Conservation (phyloP, 2,329 filamentous ascomycete genomes). For the Alternaria hordeiaustralica region DNA sequence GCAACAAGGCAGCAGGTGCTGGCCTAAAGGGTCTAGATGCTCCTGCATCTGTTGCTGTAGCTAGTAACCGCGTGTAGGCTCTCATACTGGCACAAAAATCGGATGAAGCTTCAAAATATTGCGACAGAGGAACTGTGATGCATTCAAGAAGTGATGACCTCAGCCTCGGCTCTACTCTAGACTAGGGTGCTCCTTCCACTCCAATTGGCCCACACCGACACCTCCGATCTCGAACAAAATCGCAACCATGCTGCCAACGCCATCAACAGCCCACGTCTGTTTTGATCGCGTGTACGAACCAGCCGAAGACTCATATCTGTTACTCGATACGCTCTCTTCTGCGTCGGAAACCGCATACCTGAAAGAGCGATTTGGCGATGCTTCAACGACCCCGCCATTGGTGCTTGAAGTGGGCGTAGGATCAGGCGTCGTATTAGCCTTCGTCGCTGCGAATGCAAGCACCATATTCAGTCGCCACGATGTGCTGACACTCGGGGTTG, state of each 20-base stretch:
- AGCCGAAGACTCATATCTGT: slow-evolving; percentile 91
- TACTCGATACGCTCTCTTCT: slow-evolving; percentile 88
- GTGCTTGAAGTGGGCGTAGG: slow-evolving; percentile 88
- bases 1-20: slow-evolving; percentile 72
- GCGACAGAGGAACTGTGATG: slow-evolving; percentile 16
- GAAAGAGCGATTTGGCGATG: slow-evolving; percentile 62
- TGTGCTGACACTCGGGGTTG: slow-evolving; percentile 76
- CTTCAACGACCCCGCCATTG: slow-evolving; percentile 53
- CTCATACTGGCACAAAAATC: slow-evolving; percentile 35
- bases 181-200: slow-evolving; percentile 25
- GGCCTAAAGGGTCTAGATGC: slow-evolving; percentile 45
- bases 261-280: slow-evolving; percentile 88
- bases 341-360: slow-evolving; percentile 73
- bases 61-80: slow-evolving; percentile 36
- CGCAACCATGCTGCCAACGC: slow-evolving; percentile 81
- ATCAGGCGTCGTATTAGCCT: slow-evolving; percentile 92
- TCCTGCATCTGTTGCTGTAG: slow-evolving; percentile 44
- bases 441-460: slow-evolving; percentile 76
- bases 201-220: slow-evolving; percentile 29
- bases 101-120: not conserved
- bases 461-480: slow-evolving; percentile 74
- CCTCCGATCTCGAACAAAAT: slow-evolving; percentile 18
- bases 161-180: slow-evolving; percentile 25
- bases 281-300: slow-evolving; percentile 93
- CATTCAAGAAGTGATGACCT: slow-evolving; percentile 30